A percentile compares a stretch with the other conserved stretches of the same genome.
Conservation (phyloP, 2,329 filamentous ascomycete species). For the Penicillium janthinellum region DNA sequence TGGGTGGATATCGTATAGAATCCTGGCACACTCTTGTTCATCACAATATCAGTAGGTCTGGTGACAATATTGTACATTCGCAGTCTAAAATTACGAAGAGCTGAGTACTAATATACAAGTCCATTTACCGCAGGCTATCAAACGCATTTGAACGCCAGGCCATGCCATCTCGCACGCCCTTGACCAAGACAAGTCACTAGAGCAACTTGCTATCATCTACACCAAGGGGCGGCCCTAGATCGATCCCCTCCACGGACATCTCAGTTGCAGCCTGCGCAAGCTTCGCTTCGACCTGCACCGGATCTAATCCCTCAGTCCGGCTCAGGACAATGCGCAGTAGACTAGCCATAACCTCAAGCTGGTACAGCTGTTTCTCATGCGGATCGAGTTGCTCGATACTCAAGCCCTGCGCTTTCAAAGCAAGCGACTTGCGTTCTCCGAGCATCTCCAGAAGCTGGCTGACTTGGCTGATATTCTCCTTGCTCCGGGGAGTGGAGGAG, state of each 20-base stretch:
- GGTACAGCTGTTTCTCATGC: conserved; percentile 41
- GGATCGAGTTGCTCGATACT: conserved; percentile 40
- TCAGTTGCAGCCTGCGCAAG: conserved; percentile 39
- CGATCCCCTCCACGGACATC: conserved; percentile 39
- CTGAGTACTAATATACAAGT: conserved; percentile 18
- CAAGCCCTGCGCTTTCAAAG: conserved; percentile 35
- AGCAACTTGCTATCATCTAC: conserved; percentile 30
- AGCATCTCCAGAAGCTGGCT: conserved; percentile 48
- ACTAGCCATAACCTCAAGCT: conserved; percentile 47
- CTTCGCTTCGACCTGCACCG: conserved; percentile 36
- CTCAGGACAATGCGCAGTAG: conserved; percentile 45
- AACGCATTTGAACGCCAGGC: conserved; percentile 14
- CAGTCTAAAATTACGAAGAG: not conserved
- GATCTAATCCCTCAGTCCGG: conserved; percentile 31
- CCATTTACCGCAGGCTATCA: not conserved
- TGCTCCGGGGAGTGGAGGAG: conserved; percentile 44
- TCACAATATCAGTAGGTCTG: not conserved
- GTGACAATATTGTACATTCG: conserved; percentile 12
- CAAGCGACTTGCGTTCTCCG: conserved; percentile 40
- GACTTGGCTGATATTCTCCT: conserved; percentile 49
- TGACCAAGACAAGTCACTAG: conserved; percentile 11
- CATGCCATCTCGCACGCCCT: conserved; percentile 13
- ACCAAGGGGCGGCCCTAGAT: conserved; percentile 34
- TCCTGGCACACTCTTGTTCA: not conserved
- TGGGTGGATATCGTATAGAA: not conserved